These are phyloP conservation scores for Pichia kluyveri DNA, from an alignment of 805 yeast species.

Conservation along the genomic window DNA sequence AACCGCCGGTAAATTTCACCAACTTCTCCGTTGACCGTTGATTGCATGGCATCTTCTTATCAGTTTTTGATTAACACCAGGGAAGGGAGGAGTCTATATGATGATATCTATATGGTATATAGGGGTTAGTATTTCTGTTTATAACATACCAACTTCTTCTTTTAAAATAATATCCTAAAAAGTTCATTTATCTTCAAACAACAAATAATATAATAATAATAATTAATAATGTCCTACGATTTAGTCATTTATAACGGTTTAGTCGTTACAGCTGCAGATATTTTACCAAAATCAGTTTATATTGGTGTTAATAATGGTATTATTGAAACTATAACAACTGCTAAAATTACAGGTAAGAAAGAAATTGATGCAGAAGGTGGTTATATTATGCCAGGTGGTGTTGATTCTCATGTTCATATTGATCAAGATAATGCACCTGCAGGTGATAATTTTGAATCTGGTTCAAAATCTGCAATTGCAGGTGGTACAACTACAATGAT, in stretches of 20 bases:
- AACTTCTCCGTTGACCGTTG: background rate
- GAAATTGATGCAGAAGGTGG: slow-evolving; percentile 37
- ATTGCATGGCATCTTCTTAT: too few species aligned
- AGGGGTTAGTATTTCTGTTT: too few species aligned
- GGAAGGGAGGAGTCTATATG: too few species aligned
- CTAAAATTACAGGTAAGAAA: slow-evolving; percentile 14
- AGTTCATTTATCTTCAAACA: too few species aligned
- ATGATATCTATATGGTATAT: too few species aligned
- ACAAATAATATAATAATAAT: too few species aligned
- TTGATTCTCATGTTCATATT: slow-evolving; percentile 39
- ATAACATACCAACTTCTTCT: too few species aligned
- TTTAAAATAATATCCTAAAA: too few species aligned
- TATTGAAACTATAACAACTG: slow-evolving; percentile 28
- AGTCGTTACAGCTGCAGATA: slow-evolving; percentile 25
- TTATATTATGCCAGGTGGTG: slow-evolving; percentile 39
- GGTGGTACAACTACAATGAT: slow-evolving; percentile 41
- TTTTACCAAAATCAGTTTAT: slow-evolving; percentile 6
- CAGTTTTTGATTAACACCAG: too few species aligned
- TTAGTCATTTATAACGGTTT: slow-evolving; percentile 25
- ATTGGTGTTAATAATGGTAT: slow-evolving; percentile 33
- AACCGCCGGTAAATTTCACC: background rate
- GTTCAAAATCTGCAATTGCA: slow-evolving; percentile 34
- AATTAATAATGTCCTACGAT: slow-evolving; percentile 39
- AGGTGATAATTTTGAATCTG: slow-evolving; percentile 35
- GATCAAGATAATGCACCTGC: slow-evolving; percentile 64